These are phyloP conservation scores for Fusarium camptoceras DNA, from an alignment of 2,329 filamentous ascomycete species.

Conservation along the genomic window DNA sequence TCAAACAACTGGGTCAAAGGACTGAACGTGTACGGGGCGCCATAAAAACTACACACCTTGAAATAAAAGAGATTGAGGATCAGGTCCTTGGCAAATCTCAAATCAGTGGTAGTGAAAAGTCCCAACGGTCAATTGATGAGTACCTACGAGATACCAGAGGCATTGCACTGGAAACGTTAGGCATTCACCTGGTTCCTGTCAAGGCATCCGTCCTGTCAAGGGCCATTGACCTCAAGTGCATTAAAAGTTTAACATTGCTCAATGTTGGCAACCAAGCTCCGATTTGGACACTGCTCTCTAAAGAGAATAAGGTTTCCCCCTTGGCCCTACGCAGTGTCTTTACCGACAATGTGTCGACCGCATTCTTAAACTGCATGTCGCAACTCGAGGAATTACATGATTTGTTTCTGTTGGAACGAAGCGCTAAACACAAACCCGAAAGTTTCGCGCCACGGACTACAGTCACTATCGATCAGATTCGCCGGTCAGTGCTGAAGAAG, in stretches of 20 bases:
- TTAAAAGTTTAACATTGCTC: slow-evolving; percentile 70
- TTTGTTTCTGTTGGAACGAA: slow-evolving; percentile 69
- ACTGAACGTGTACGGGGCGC: slow-evolving; percentile 52
- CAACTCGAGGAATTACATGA: slow-evolving; percentile 67
- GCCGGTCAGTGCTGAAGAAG: slow-evolving; percentile 66
- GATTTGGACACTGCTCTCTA: slow-evolving; percentile 69
- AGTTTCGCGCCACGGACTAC: slow-evolving; percentile 63
- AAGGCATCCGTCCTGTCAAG: slow-evolving; percentile 67
- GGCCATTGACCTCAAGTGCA: slow-evolving; percentile 66
- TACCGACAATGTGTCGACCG: slow-evolving; percentile 70
- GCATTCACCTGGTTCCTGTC: slow-evolving; percentile 69
- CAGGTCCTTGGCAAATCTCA: slow-evolving; percentile 42
- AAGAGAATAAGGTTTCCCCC: slow-evolving; percentile 63
- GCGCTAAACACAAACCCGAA: slow-evolving; percentile 62
- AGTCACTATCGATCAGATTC: slow-evolving; percentile 68
- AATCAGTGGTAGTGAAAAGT: slow-evolving; percentile 24
- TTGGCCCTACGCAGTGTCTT: slow-evolving; percentile 69
- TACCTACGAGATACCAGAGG: slow-evolving; percentile 71
- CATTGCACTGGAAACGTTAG: slow-evolving; percentile 65
- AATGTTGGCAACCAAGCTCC: slow-evolving; percentile 71
- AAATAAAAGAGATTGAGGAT: slow-evolving; percentile 51
- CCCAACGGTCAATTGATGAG: slow-evolving; percentile 55
- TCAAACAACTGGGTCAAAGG: slow-evolving; percentile 48
- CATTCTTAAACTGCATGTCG: slow-evolving; percentile 66
- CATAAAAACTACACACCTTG: slow-evolving; percentile 52